phyloP scores from a whole-genome alignment of 306 rosid genomes.

The Dicorynia guianensis region DNA sequence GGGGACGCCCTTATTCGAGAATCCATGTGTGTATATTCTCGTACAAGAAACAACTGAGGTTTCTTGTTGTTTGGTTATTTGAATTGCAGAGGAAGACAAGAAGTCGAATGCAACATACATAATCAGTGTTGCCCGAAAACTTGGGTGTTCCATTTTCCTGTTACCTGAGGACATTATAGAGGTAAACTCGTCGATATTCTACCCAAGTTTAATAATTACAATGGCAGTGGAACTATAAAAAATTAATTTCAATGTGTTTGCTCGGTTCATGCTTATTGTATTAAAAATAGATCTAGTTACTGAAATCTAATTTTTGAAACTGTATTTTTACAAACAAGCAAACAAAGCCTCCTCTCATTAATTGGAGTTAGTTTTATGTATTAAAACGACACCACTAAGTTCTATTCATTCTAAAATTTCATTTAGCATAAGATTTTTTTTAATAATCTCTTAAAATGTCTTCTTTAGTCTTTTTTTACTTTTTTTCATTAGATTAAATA shows the following conservation, averaged over 20 bases:
- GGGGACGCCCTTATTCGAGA: too few species aligned
- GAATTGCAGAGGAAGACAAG: conserved; percentile 91
- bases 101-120: conserved; percentile 95
- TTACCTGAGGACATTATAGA: conserved; percentile 96
- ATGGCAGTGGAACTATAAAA: conserved; percentile 11
- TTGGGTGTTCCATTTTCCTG: conserved; percentile 97
- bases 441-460: too few species aligned
- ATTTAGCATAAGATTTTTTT: too few species aligned
- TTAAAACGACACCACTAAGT: too few species aligned
- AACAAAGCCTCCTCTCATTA: too few species aligned
- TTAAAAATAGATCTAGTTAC: conserved; percentile 3
- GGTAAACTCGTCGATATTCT: conserved; percentile 50
- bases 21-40: conserved; percentile 16
- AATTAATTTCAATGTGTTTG: not conserved
- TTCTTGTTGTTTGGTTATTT: conserved; percentile 29
- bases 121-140: conserved; percentile 97
- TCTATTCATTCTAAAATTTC: too few species aligned
- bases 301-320: conserved; percentile 3
- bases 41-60: conserved; percentile 13
- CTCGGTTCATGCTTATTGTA: not conserved
- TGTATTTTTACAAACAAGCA: not conserved
- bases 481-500: too few species aligned
- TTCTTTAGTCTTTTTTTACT: too few species aligned
- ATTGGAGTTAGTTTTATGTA: too few species aligned
- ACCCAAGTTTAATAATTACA: conserved; percentile 25